Base-by-base conservation (phyloP, 352 stramenopile genomes). In the Pythium aristosporum region DNA sequence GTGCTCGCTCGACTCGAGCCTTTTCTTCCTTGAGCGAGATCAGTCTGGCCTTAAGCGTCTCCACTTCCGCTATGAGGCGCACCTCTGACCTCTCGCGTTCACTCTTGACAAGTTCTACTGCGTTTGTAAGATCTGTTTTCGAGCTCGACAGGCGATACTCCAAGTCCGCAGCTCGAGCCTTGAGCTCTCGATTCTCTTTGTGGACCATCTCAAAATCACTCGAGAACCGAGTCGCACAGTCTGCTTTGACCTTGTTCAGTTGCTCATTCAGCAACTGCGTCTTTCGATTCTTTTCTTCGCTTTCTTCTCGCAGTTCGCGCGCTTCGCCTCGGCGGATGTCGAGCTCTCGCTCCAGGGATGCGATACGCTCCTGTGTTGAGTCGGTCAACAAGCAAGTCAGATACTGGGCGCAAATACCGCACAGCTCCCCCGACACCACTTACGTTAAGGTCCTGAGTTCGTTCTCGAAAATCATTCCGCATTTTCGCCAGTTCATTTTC, bases 171-270 rank as follows among this genome's bases (percentile, higher is more conserved):
- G 57, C 47, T 21, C 81, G 76, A 5, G 72, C 60, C 61, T 87
- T 87, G 20, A 91, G 57, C 23, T 87, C 78, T 11, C 78, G 77
- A 53, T 91, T 91, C 52, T 91, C 76, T 36, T 77, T 65, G 48
- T 85, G 76, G 7, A 89, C 47, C 5, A 77, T 50, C 30, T 85
- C 80, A 3, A 89, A 73, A 34, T 89, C 80, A 34, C 57, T 76
- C 8, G 73, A 75, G 23, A 85, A 86, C 10, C 76, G 59, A 42
- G 63, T 81, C 0, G 73, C 79, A 59, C 75, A 87, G 47, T 88
- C 80, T 7, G 76, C 70, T 32, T 89, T 87, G n/a, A 89, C 82
- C 60, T 90, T 90, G 50, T 80, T 83, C 10, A 92, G 73, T 58
- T 92, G 69, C n/a, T 91, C 76, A 32, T 87, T 89, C 18, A 92